Percentiles rank a stretch among this genome's conserved stretches.
These are phyloP conservation scores for Oemleria cerasiformis DNA, from an alignment of 306 rosid species.

Conservation along the genomic window DNA sequence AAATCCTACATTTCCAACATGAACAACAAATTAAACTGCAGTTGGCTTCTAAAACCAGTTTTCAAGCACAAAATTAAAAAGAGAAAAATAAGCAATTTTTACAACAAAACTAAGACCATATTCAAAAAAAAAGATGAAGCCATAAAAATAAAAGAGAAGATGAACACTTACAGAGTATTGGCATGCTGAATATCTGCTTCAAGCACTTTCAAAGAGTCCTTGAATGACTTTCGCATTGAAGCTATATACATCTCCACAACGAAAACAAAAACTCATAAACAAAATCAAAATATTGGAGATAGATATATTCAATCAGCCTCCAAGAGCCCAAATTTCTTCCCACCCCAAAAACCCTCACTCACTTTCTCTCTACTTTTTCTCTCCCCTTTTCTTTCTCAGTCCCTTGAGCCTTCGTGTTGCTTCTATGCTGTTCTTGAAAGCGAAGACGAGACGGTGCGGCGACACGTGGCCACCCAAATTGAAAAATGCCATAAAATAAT, in stretches of 20 bases:
- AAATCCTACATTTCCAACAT: neutral
- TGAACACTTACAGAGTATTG: conserved; percentile 67
- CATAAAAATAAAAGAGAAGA: neutral
- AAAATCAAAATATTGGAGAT: neutral
- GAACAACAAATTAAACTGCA: neutral
- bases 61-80: neutral
- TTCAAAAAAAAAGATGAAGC: neutral
- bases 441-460: conserved; percentile 42
- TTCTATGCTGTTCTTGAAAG: conserved; percentile 64
- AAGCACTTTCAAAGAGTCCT: conserved; percentile 89
- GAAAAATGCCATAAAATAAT: neutral
- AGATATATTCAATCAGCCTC: neutral
- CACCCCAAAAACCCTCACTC: conserved; percentile 18
- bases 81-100: neutral
- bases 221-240: conserved; percentile 95
- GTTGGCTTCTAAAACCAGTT: neutral
- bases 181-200: conserved; percentile 99
- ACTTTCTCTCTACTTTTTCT: conserved; percentile 9
- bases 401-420: conserved; percentile 47
- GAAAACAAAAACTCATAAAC: conserved; percentile 15
- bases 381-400: conserved; percentile 11
- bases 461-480: conserved; percentile 53
- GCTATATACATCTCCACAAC: conserved; percentile 65
- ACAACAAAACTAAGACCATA: neutral
- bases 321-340: conserved; percentile 27